Evolutionary conservation across 176 grass and related monocot species (phyloP).

Genomic region (Dactylis glomerata): DNA sequence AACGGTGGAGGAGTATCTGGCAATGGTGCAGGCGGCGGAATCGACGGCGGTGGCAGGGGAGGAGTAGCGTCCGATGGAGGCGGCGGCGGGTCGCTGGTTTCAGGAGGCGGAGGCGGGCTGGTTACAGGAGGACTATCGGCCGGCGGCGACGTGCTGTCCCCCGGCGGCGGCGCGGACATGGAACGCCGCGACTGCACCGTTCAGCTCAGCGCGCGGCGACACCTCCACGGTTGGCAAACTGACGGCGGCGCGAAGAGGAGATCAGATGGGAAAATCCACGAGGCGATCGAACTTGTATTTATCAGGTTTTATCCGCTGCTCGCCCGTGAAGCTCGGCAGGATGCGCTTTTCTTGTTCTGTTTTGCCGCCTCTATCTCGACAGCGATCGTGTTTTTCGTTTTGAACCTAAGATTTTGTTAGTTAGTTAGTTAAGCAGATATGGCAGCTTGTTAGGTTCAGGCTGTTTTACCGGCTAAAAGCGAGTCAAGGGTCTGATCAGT

Average conservation of each 20-base stretch:
- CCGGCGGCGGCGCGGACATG: conserved; percentile 4
- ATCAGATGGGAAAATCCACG: background rate
- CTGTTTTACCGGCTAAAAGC: background rate
- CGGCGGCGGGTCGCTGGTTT: background rate
- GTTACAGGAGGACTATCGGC: background rate
- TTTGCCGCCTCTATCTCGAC: background rate
- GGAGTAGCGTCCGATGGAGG: background rate
- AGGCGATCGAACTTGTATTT: background rate
- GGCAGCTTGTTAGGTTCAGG: background rate
- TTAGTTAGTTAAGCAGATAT: background rate
- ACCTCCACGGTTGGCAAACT: background rate
- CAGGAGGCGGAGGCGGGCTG: background rate
- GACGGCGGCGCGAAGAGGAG: background rate
- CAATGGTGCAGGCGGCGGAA: background rate
- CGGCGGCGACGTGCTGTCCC: background rate
- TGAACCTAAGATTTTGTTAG: background rate
- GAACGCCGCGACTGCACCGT: background rate
- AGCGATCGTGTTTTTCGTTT: background rate
- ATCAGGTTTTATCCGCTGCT: background rate
- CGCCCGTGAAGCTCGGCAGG: background rate
- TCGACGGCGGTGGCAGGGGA: background rate
- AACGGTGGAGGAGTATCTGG: background rate
- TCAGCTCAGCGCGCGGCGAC: background rate
- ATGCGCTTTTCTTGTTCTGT: background rate
- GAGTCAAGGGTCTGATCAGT: background rate